Evolutionary conservation across 176 grass and related monocot species (phyloP), one percentile per base, ranked within the genome.

Genomic region (Bonia amplexicaulis): DNA sequence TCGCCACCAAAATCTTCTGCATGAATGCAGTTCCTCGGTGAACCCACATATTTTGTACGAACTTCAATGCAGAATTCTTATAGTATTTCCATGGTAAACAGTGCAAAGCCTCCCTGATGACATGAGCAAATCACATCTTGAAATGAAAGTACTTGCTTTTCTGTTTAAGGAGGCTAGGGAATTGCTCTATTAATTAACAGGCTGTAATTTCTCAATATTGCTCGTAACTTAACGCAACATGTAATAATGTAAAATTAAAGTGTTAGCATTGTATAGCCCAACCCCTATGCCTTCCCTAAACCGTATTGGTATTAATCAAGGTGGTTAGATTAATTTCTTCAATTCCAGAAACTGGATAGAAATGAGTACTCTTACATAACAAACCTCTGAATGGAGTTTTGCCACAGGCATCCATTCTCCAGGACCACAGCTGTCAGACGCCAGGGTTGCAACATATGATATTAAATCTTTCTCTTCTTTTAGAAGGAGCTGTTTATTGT

Each of bases 401-500:
- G 35, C 75, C 65, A 90, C 85, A 70, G 82, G 79, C 64, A 92
- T 57, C 87, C 89, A 89, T 68, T 88, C 63, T 55, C 69, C 75
- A 54, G 74, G 59, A 23, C 71, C 67, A 79, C 74, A 91, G 13
- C 84, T 33, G 45, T 82, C 73, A 60, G 79, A 86, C 27, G 88
- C 69, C 46, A 93, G n/a, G 3, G 31, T 37, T 69, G 57, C 82
- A 85, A 92, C 62, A 74, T 7, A 91, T 22, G 80, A 79, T 16
- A 82, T 73, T 67, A 90, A 71, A 79, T 89, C 66, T 82, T 90
- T 88, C 76, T 92, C 90, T 92, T 92, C 88, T 86, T 88, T 78
- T 60, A 74, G 71, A 27, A 86, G 27, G 64, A 90, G 51, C 9
- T 39, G 70, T 41, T 84, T 86, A 82, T 87, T 70, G 33, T 83